phyloP scores from a whole-genome alignment of 2,329 filamentous ascomycete genomes.

The Xylaria sp. region DNA sequence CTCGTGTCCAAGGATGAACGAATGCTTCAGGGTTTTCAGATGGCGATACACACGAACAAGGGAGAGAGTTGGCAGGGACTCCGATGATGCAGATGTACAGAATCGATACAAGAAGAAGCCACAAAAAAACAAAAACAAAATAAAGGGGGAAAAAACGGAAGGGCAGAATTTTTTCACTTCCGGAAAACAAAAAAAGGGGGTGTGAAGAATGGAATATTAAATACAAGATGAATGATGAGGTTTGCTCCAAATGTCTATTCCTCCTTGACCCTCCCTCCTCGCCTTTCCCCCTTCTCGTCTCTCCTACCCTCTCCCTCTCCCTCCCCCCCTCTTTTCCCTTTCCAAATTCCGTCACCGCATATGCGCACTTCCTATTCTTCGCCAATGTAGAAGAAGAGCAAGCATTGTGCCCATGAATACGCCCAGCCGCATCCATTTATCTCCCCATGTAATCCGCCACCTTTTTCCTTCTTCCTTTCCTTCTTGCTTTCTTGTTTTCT shows the following conservation, averaged over 20 bases:
- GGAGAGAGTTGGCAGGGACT: conserved; percentile 14
- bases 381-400: not conserved
- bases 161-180: conserved; percentile 15
- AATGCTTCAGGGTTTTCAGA: conserved; percentile 5
- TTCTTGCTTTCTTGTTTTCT: not conserved
- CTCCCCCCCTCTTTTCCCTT: not conserved
- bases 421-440: not conserved
- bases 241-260: not conserved
- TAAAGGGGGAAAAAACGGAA: conserved; percentile 24
- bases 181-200: conserved; percentile 24
- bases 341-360: not conserved
- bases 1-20: conserved; percentile 1
- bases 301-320: not conserved
- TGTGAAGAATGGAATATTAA: conserved; percentile 37
- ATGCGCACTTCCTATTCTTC: not conserved
- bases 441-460: not conserved
- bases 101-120: conserved; percentile 22
- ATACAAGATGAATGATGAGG: conserved; percentile 33
- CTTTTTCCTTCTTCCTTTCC: not conserved
- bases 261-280: conserved; percentile 6
- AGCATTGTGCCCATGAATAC: not conserved
- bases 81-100: conserved; percentile 26
- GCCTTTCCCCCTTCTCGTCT: too few species aligned
- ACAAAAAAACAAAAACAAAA: conserved; percentile 25
- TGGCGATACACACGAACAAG: not conserved